Percentiles rank a stretch among this genome's conserved stretches.
Evolutionary conservation across 2,329 filamentous ascomycete genomes (phyloP).

Genomic region (Lojkania enalia): DNA sequence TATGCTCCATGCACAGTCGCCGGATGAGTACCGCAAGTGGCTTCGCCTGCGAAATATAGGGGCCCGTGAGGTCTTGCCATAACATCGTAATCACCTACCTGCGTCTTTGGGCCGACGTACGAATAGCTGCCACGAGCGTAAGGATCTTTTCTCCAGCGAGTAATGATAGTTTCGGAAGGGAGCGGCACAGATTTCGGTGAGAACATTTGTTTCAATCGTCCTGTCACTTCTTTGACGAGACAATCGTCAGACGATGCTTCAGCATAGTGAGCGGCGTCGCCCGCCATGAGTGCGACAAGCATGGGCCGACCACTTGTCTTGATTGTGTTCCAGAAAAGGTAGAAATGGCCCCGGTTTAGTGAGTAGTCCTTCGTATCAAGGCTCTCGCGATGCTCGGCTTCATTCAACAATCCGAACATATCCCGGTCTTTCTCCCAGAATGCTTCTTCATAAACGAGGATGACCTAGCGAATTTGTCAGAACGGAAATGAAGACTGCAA

Average conservation of each 20-base stretch:
- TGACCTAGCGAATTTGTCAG: conserved; percentile 53
- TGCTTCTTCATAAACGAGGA: conserved; percentile 82
- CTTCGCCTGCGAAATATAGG: conserved; percentile 92
- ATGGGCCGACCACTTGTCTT: conserved; percentile 85
- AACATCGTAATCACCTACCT: conserved; percentile 84
- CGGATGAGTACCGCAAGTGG: conserved; percentile 92
- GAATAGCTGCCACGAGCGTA: conserved; percentile 97
- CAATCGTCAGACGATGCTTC: conserved; percentile 75
- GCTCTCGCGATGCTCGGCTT: conserved; percentile 70
- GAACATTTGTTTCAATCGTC: conserved; percentile 77
- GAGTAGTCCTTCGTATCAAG: conserved; percentile 79
- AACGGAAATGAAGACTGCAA: not conserved
- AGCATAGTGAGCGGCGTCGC: conserved; percentile 86
- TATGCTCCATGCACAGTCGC: conserved; percentile 98
- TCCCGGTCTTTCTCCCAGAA: conserved; percentile 92
- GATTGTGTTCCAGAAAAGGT: conserved; percentile 96
- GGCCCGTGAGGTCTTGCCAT: conserved; percentile 87
- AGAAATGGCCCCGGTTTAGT: conserved; percentile 82
- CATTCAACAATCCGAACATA: conserved; percentile 89
- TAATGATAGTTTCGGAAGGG: conserved; percentile 85
- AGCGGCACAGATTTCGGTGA: conserved; percentile 64
- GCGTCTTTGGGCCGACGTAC: conserved; percentile 81
- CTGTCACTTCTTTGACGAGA: conserved; percentile 78
- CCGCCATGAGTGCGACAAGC: conserved; percentile 91
- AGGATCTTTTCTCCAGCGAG: conserved; percentile 85